These are phyloP conservation scores for Stenocarpella maydis DNA, from an alignment of 2,329 filamentous ascomycete genomes.

Conservation along the genomic window DNA sequence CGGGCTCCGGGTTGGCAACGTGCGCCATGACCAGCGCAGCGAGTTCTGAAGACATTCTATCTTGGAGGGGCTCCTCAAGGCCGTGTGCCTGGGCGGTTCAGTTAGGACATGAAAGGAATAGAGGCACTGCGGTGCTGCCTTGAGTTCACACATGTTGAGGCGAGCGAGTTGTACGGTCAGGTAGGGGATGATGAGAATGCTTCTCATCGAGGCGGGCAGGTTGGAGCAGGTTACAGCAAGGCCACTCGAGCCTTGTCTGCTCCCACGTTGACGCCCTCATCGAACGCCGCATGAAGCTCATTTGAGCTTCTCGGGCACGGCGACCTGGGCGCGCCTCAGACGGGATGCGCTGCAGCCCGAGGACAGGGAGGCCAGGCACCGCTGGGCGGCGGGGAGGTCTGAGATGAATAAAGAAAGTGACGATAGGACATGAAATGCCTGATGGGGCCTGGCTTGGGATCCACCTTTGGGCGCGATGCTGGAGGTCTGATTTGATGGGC, in stretches of 20 bases:
- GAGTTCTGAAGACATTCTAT: slow-evolving; percentile 52
- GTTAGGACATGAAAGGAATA: neutral
- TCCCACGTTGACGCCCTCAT: neutral
- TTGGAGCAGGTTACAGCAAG: neutral
- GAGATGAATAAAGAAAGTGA: neutral
- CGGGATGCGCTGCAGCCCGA: neutral
- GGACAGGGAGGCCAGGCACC: neutral
- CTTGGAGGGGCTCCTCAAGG: slow-evolving; percentile 39
- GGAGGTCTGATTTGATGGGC: slow-evolving; percentile 22
- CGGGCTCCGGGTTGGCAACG: slow-evolving; percentile 32
- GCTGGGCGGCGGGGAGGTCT: neutral
- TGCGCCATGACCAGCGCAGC: slow-evolving; percentile 36
- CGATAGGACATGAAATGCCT: slow-evolving; percentile 9
- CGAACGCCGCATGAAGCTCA: neutral
- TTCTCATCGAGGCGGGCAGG: neutral
- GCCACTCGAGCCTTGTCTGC: slow-evolving; percentile 11
- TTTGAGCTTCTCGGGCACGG: slow-evolving; percentile 3
- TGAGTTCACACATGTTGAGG: neutral
- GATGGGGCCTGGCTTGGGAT: slow-evolving; percentile 17
- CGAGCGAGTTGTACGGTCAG: neutral
- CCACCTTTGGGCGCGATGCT: slow-evolving; percentile 12
- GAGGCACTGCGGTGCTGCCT: neutral
- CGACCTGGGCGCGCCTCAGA: neutral
- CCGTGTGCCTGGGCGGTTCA: neutral
- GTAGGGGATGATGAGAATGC: neutral